Percentiles rank a stretch among this genome's conserved stretches.
phyloP scores from a whole-genome alignment of 345 rosid genomes.

The Eucalyptus cloeziana region DNA sequence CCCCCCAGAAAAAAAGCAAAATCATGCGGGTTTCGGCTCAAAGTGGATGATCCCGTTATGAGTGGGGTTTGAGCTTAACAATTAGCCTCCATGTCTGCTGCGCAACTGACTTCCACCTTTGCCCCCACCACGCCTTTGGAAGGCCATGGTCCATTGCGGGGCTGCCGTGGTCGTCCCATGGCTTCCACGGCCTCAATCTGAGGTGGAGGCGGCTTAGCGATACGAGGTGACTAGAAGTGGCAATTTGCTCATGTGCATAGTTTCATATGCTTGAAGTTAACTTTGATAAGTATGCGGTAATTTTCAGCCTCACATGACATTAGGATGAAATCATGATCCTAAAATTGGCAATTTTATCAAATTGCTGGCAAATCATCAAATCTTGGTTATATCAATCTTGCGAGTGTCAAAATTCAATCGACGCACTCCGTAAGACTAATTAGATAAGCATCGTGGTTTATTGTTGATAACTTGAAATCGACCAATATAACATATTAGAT shows the following conservation, averaged over 20 bases:
- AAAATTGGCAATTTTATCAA: not conserved
- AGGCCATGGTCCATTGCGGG: not conserved
- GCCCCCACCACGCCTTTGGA: not conserved
- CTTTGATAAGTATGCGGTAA: not conserved
- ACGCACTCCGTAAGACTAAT: not conserved
- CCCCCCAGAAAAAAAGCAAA: fast-evolving
- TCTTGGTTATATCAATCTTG: not conserved
- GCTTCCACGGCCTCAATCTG: not conserved
- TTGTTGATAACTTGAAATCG: not conserved
- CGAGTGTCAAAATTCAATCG: not conserved
- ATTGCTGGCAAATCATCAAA: not conserved
- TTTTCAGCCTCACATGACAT: not conserved
- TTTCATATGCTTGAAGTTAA: not conserved
- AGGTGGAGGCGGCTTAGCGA: not conserved
- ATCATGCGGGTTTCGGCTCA: fast-evolving
- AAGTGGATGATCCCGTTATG: too few relatives aligned
- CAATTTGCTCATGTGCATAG: not conserved
- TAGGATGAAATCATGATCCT: not conserved
- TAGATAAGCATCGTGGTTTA: not conserved
- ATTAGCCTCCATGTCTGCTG: not conserved
- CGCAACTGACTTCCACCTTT: not conserved
- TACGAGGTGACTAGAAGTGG: not conserved
- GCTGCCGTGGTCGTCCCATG: not conserved
- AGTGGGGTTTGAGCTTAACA: too few relatives aligned
- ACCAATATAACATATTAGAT: not conserved